Evolutionary conservation across 2,329 filamentous ascomycete genomes (phyloP).

Genomic region (Berkeleyomyces basicola): DNA sequence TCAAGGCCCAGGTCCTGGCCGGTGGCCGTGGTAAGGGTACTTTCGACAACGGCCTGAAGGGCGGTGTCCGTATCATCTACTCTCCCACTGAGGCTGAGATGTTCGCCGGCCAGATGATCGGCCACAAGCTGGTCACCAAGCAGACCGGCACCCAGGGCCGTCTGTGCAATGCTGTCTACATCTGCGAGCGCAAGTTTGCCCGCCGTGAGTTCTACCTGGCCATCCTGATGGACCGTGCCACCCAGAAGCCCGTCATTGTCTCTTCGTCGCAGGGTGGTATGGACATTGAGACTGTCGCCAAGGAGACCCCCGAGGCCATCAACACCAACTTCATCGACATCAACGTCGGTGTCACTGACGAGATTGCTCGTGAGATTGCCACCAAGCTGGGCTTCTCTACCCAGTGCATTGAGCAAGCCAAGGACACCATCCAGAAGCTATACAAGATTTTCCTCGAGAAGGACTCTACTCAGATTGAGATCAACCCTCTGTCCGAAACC

Average conservation of each 20-base stretch:
- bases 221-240: constrained; percentile 90
- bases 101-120: constrained; percentile 98
- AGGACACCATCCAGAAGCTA: constrained; percentile 93
- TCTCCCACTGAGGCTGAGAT: constrained; percentile 92
- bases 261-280: constrained; percentile 97
- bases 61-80: constrained; percentile 96
- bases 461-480: constrained; percentile 98
- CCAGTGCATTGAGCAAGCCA: constrained; percentile 91
- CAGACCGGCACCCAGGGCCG: constrained; percentile 89
- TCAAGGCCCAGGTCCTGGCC: constrained; percentile 97
- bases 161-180: constrained; percentile 94
- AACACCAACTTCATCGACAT: constrained; percentile 88
- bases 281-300: constrained; percentile 97
- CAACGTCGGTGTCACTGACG: constrained; percentile 85
- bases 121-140: constrained; percentile 98
- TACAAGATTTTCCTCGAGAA: constrained; percentile 98
- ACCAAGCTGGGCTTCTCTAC: constrained; percentile 91
- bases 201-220: constrained; percentile 98
- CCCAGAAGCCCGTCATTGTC: constrained; percentile 86
- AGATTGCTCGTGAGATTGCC: constrained; percentile 79
- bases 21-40: constrained; percentile 94
- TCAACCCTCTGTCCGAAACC: constrained; percentile 97
- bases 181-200: constrained; percentile 98
- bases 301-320: constrained; percentile 94
- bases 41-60: constrained; percentile 98